Evolutionary conservation across 2,329 filamentous ascomycete genomes (phyloP).

Genomic region (Teratosphaeriaceae sp.): DNA sequence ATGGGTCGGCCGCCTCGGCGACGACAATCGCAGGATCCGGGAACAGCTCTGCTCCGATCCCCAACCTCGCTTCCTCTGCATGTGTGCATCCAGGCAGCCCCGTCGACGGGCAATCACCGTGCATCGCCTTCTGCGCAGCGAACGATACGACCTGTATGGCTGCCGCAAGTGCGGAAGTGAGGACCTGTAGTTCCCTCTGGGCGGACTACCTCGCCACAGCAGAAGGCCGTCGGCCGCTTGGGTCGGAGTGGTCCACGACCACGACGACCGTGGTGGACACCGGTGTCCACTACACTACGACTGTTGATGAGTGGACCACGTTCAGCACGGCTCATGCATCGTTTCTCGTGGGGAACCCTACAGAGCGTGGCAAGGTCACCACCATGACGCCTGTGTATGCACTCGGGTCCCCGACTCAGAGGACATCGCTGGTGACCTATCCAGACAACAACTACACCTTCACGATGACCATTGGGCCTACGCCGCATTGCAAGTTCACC

Average conservation of each 20-base stretch:
- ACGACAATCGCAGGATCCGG: no score
- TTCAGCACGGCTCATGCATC: slow-evolving; percentile 10
- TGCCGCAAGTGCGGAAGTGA: not conserved
- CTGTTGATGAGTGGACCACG: slow-evolving; percentile 7
- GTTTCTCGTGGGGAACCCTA: not conserved
- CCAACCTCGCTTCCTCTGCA: not conserved
- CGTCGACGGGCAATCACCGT: not conserved
- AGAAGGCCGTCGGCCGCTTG: not conserved
- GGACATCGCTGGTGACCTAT: not conserved
- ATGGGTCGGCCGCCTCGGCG: no score
- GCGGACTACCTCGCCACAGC: not conserved
- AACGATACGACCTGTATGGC: slow-evolving; percentile 5
- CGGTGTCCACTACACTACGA: not conserved
- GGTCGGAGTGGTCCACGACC: slow-evolving; percentile 7
- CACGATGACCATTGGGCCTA: slow-evolving; percentile 2
- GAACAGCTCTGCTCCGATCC: not conserved
- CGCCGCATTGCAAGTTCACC: slow-evolving; percentile 8
- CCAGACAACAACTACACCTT: not conserved
- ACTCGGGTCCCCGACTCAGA: slow-evolving; percentile 4
- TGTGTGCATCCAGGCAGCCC: not conserved
- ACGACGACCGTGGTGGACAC: slow-evolving; percentile 1
- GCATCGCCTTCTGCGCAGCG: slow-evolving; percentile 6
- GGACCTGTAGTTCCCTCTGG: slow-evolving; percentile 6
- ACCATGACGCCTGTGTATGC: slow-evolving; percentile 14
- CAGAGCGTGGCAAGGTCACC: not conserved